These are phyloP conservation scores for Trypanosoma vivax DNA, from an alignment of 208 protist genomes.

Conservation along the genomic window DNA sequence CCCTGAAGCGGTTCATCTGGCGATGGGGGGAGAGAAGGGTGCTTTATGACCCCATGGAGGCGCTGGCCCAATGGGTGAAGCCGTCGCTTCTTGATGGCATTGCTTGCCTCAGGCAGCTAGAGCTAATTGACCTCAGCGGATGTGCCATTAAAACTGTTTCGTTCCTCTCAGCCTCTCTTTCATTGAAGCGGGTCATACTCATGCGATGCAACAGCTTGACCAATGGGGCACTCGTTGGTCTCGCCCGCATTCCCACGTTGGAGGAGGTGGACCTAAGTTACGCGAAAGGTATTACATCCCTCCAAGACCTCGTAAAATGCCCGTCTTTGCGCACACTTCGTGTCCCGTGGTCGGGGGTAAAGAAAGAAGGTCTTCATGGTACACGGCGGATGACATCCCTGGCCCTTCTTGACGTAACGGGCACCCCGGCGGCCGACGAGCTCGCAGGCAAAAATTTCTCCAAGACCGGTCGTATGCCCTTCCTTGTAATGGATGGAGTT, in stretches of 20 bases:
- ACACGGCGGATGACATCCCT: constrained; percentile 27
- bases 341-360: constrained; percentile 39
- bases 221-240: constrained; percentile 16
- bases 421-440: constrained; percentile 38
- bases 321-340: constrained; percentile 30
- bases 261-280: constrained; percentile 48
- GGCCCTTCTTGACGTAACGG: constrained; percentile 33
- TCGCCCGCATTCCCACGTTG: constrained; percentile 20
- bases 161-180: constrained; percentile 32
- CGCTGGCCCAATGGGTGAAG: constrained; percentile 48
- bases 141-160: constrained; percentile 31
- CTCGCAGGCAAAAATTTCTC: constrained; percentile 8
- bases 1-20: constrained; percentile 46
- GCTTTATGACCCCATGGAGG: constrained; percentile 27
- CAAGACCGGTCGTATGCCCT: no score
- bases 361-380: constrained; percentile 23
- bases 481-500: background rate
- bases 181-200: constrained; percentile 26
- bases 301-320: constrained; percentile 30
- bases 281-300: constrained; percentile 34
- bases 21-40: constrained; percentile 59
- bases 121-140: constrained; percentile 39
- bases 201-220: constrained; percentile 31
- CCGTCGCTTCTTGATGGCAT: constrained; percentile 32
- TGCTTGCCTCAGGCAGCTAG: constrained; percentile 24